Evolutionary conservation across 177 flowering plant species (phyloP), one percentile per base, ranked within the genome.

Genomic region (Telopea speciosissima): DNA sequence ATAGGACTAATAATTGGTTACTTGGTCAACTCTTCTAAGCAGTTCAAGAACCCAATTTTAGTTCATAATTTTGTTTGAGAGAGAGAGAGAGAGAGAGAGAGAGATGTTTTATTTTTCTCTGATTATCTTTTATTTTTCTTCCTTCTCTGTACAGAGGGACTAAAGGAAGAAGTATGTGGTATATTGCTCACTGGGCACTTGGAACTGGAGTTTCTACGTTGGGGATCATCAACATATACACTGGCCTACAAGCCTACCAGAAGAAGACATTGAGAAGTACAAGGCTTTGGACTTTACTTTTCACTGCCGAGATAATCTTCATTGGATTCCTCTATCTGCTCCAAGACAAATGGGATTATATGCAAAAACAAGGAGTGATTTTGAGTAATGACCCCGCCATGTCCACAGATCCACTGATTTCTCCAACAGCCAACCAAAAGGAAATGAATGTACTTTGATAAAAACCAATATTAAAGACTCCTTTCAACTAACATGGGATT

Each of bases 301-400:
- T 90, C 84, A 85, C 92, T 21, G 83, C 74, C 22, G 80, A 92
- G 72, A 71, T 92, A 45, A 74, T 78, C 49, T 52, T 83, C 69
- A 76, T 89, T 24, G 84, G 79, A 28, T 85, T 90, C 74, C 66
- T 86, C 56, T 92, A 90, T 66, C 85, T 90, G 63, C 76, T 89
- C 40, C 96, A 91, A 79, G 98, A 92, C 84, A 92, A 85, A 81
- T 87, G 91, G 90, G 81, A 85, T 0, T 85, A 88, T 62, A 71
- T 88, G 68, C 61, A 82, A 31, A 83, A 86, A 77, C 90, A 89
- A 82, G 89, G 88, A 31, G 74, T 78, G 67, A 74, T 75, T 36
- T 63, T 76, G 56, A 86, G 79, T 58, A 71, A 73, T 69, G 84
- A 71, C 58, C 67, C 73, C 56, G 36, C 66, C 25, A 56, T 70